Percentiles rank a stretch among this genome's conserved stretches.
Conservation (phyloP, 1,284 basidiomycete genomes). For the Ustilago bromivora region DNA sequence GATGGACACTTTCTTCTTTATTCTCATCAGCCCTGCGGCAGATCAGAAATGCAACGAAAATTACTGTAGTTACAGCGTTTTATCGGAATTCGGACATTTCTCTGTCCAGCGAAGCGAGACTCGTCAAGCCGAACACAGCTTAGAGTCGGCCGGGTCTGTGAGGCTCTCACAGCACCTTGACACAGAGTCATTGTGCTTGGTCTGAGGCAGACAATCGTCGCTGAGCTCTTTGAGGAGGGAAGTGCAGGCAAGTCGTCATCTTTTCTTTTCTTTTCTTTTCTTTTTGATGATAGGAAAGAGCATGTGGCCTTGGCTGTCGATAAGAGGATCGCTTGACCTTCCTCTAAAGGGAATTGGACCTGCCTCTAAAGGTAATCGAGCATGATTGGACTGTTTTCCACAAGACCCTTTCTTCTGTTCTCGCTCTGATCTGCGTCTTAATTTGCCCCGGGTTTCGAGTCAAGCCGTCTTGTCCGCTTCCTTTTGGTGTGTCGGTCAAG, state of each 20-base stretch:
- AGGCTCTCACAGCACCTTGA: background rate
- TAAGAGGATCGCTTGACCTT: conserved; percentile 36
- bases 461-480: conserved; percentile 22
- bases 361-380: conserved; percentile 45
- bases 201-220: background rate
- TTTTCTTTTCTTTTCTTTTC: no score
- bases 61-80: background rate
- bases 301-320: conserved; percentile 7
- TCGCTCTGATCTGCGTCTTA: background rate
- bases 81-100: conserved; percentile 8
- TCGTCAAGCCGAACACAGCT: background rate
- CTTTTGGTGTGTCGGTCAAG: conserved; percentile 19
- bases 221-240: background rate
- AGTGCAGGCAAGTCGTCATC: background rate
- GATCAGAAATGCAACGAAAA: conserved; percentile 3
- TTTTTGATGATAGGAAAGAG: background rate
- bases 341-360: conserved; percentile 53
- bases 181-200: background rate
- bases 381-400: conserved; percentile 12
- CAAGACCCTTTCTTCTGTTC: background rate
- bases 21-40: conserved; percentile 16
- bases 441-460: conserved; percentile 5
- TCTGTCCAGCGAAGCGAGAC: background rate
- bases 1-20: conserved; percentile 8
- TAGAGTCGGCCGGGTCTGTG: background rate